Evolutionary conservation across 306 rosid genomes (phyloP), one percentile per base, ranked within the genome.

Genomic region (Macrotyloma uniflorum): DNA sequence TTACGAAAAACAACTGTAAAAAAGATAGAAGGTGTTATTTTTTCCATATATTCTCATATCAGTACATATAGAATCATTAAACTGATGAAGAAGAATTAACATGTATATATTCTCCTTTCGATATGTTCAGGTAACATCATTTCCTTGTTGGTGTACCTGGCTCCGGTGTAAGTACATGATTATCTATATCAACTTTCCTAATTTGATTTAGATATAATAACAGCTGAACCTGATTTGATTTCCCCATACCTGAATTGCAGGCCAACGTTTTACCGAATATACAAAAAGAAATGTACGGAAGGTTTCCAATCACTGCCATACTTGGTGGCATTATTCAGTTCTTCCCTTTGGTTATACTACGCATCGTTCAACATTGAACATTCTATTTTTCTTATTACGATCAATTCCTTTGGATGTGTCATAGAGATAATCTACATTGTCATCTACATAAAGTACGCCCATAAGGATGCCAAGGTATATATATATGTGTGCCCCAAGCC

Each of bases 251-350:
- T 16, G 42, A 10, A 74, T 30, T 77, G 74, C 85, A 92, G 98
- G 80, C 87, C 89, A 7, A 95, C 98, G 0, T 95, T 95, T 81
- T 74, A 75, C 53, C 36, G 80, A 45, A 87, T 95, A 72, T 88
- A 67, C 79, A 86, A 66, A 57, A 93, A 83, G 65, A 95, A 91
- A 88, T 71, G 90, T 5, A 91, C 98, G 0, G 89, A 88, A 62
- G 89, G 84, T 0, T 95, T 95, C 71, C 94, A 91, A 1, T 85
- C 97, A 2, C 43, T 93, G 13, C 96, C 98, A 0, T 95, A 95
- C 66, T 20, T 95, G 80, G 97, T 87, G 18, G 92, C 98, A 4
- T 18, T 95, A 35, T 86, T 95, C 76, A 95, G 99, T 26, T 79
- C 90, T 0, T 80, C 87, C 84, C 83, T 95, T 0, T 95, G 97